Evolutionary conservation across 805 yeast species (phyloP).

Genomic region (Yarrowia yakushimensis): DNA sequence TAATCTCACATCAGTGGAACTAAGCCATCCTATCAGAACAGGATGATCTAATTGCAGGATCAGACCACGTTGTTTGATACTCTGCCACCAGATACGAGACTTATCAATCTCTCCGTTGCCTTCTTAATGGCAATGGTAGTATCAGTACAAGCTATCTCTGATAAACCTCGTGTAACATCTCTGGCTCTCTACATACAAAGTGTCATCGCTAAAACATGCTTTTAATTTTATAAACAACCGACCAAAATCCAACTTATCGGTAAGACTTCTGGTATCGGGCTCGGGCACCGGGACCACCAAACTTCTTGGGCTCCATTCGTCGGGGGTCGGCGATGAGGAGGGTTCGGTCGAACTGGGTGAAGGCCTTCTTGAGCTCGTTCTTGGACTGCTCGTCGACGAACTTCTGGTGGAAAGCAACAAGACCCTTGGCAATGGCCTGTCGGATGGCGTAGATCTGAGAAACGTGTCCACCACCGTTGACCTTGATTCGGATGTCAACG

Average conservation of each 20-base stretch:
- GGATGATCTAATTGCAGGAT: too few species aligned
- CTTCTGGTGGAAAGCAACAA: conserved; percentile 99
- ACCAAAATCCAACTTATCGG: conserved; percentile 60
- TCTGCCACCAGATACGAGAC: too few species aligned
- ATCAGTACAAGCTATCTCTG: too few species aligned
- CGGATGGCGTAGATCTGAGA: conserved; percentile 99
- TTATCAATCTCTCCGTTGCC: too few species aligned
- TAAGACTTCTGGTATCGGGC: conserved; percentile 99
- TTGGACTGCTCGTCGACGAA: conserved; percentile 99
- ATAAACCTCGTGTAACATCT: too few species aligned
- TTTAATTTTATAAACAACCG: conserved; percentile 22
- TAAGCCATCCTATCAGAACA: too few species aligned
- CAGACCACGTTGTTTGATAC: too few species aligned
- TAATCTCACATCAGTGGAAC: too few species aligned
- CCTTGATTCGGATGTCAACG: conserved; percentile 98
- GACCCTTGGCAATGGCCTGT: conserved; percentile 99
- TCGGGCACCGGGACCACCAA: conserved; percentile 99
- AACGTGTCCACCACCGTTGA: conserved; percentile 99
- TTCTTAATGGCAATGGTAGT: too few species aligned
- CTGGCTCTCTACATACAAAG: too few species aligned
- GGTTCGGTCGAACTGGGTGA: conserved; percentile 98
- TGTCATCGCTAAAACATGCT: conserved; percentile 23
- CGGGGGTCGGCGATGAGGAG: conserved; percentile 98
- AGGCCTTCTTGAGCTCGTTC: conserved; percentile 98
- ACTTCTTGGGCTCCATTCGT: conserved; percentile 99